Base-by-base conservation (phyloP, 2,329 filamentous ascomycete species). In the Cercospora berteroae region DNA sequence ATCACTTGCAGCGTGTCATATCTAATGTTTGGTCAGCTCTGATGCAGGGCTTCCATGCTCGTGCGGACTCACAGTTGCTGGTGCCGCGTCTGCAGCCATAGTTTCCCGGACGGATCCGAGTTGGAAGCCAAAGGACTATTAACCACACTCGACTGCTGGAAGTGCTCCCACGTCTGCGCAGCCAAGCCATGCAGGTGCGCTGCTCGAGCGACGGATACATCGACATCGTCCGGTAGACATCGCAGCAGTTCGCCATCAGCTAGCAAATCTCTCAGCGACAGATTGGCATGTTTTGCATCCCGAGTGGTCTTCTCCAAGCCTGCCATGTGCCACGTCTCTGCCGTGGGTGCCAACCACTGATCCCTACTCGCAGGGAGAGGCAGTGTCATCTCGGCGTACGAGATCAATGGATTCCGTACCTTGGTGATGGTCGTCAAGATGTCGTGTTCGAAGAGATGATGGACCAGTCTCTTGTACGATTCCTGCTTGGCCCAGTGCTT, bases 361-460 rank as follows among this genome's bases (percentile, higher is more conserved):
- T 70, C 58, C 7, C 69, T 65, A 33, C 64, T 66, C 2, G 70
- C 68, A 8, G 71, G 71, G 27, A 71, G 44, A 7, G 71, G 67
- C 7, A 73, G 50, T 5, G 67, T 64, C 33, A 71, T 59, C 25
- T 73, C 71, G 12, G 68, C 68, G 60, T 71, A 70, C 12, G 71
- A 71, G 6, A 69, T 69, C 18, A 73, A 25, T 5, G 70, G 68
- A 31, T 71, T 68, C 10, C 70, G 65, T n/a, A 67, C 56, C 60
- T 71, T 72, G n/a, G 71, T 64, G 27, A 68, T 64, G 5, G 71
- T 65, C 16, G 71, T 71, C n/a, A 69, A 48, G 31, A 68, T 68
- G 59, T 73, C 70, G 31, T 73, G 69, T 16, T 72, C 71, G 31
- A 72, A 71, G 10, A 72, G 61, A 64, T 73, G 70, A 62, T 72